Conservation (phyloP, 306 rosid genomes). For the Quercus berberidifolia region DNA sequence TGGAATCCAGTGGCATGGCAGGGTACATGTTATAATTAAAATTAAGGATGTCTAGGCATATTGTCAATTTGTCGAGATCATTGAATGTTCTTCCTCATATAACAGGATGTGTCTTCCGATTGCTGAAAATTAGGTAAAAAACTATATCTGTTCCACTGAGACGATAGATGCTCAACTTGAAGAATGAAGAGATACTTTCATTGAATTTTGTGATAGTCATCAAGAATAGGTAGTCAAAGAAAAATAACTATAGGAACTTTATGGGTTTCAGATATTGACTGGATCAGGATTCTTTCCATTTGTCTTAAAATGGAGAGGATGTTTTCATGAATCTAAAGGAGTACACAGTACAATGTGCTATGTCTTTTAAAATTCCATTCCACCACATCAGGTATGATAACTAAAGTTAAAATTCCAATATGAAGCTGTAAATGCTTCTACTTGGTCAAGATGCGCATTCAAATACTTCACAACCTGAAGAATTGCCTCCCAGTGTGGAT, state of each 20-base stretch:
- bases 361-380: too few species aligned
- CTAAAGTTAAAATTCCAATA: too few species aligned
- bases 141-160: not conserved
- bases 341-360: too few species aligned
- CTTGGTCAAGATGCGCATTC: too few species aligned
- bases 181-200: not conserved
- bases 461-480: too few species aligned
- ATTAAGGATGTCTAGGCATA: not conserved
- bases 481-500: too few species aligned
- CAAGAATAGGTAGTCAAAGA: not conserved
- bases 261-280: not conserved
- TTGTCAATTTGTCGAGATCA: not conserved
- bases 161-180: not conserved
- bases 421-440: too few species aligned
- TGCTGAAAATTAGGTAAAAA: not conserved
- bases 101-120: not conserved
- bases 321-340: too few species aligned
- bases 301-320: too few species aligned
- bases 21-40: not conserved
- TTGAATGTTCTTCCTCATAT: not conserved
- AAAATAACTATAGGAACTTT: not conserved
- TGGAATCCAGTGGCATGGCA: not conserved
- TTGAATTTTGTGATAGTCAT: not conserved
- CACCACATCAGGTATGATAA: too few species aligned
- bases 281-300: too few species aligned